These are phyloP conservation scores for Aspergillus ostianus DNA, from an alignment of 495 filamentous ascomycete species.

Conservation along the genomic window DNA sequence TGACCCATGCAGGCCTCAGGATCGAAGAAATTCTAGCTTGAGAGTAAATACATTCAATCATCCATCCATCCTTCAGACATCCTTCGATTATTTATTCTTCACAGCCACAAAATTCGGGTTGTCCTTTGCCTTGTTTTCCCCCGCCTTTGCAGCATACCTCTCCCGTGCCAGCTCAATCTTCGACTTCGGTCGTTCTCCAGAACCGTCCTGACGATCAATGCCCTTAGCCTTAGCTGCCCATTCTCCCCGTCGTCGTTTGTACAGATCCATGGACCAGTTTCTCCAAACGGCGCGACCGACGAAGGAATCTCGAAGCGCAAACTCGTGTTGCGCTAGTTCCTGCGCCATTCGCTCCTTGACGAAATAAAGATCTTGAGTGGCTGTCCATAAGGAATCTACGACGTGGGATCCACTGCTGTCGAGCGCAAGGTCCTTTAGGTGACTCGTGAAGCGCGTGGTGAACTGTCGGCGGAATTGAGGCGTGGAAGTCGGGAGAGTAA, in stretches of 20 bases:
- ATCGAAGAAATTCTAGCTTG: background rate
- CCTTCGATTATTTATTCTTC: background rate
- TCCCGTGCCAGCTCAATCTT: constrained; percentile 49
- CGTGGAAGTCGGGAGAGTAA: constrained; percentile 56
- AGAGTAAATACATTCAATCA: background rate
- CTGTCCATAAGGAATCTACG: constrained; percentile 72
- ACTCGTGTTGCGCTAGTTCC: constrained; percentile 61
- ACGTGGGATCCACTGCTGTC: constrained; percentile 75
- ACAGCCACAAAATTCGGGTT: constrained; percentile 6
- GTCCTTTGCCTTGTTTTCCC: constrained; percentile 16
- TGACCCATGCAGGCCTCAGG: background rate
- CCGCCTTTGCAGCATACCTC: constrained; percentile 36
- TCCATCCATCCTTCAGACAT: background rate
- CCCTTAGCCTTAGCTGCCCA: constrained; percentile 71
- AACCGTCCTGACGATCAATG: constrained; percentile 21
- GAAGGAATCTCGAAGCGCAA: constrained; percentile 66
- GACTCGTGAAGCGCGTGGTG: constrained; percentile 56
- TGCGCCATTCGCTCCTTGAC: constrained; percentile 66
- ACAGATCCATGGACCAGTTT: constrained; percentile 90
- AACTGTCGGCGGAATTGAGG: constrained; percentile 61
- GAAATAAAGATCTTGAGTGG: constrained; percentile 62
- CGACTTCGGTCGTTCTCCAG: constrained; percentile 39
- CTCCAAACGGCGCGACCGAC: constrained; percentile 83
- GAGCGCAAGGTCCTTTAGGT: constrained; percentile 62
- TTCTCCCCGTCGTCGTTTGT: constrained; percentile 63